Conservation (phyloP, 2,329 filamentous ascomycete species). For the Trichothecium sympodiale region DNA sequence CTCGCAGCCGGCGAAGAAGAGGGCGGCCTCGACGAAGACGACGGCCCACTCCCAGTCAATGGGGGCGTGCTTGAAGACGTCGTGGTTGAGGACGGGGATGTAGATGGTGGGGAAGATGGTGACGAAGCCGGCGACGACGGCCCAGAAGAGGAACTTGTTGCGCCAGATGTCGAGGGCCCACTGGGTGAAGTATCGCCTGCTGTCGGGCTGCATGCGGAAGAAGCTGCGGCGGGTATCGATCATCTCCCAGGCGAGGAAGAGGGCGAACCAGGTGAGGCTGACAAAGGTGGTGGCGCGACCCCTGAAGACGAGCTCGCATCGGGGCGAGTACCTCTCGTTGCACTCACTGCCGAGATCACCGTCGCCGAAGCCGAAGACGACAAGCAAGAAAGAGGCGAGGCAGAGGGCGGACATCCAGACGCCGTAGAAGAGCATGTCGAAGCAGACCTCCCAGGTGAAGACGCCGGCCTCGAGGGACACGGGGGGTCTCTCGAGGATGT, state of each 20-base stretch:
- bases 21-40: slow-evolving; percentile 38
- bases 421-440: slow-evolving; percentile 58
- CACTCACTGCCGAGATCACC: slow-evolving; percentile 46
- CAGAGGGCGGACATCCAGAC: slow-evolving; percentile 55
- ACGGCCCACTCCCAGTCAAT: slow-evolving; percentile 53
- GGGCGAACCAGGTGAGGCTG: slow-evolving; percentile 61
- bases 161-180: slow-evolving; percentile 58
- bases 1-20: slow-evolving; percentile 50
- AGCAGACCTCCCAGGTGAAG: slow-evolving; percentile 52
- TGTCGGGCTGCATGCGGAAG: slow-evolving; percentile 59
- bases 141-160: slow-evolving; percentile 60
- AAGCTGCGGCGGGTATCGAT: slow-evolving; percentile 58
- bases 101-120: slow-evolving; percentile 41
- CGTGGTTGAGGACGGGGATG: slow-evolving; percentile 44
- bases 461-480: slow-evolving; percentile 36
- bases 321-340: slow-evolving; percentile 40
- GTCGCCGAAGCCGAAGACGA: slow-evolving; percentile 37
- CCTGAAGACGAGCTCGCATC: slow-evolving; percentile 52
- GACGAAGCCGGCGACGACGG: slow-evolving; percentile 34
- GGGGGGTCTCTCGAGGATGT: slow-evolving; percentile 59
- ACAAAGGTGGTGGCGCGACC: slow-evolving; percentile 63
- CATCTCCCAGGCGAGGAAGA: slow-evolving; percentile 70
- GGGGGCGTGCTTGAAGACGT: slow-evolving; percentile 45
- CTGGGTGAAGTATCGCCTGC: slow-evolving; percentile 49
- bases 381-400: slow-evolving; percentile 38